These are phyloP conservation scores for Tulasnella sp. DNA, from an alignment of 768 basidiomycete species.

Conservation along the genomic window DNA sequence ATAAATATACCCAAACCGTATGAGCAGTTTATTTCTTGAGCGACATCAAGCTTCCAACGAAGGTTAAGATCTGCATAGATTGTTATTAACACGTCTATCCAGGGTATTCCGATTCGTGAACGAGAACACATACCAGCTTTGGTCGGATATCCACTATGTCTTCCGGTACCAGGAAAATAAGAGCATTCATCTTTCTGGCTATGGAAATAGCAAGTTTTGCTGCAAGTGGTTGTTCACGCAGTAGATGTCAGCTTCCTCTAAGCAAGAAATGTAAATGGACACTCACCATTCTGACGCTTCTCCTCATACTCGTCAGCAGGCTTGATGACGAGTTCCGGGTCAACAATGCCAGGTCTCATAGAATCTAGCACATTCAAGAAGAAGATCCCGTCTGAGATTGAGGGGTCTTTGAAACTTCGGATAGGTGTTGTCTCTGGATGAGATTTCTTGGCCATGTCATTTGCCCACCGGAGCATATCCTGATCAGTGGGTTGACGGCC, in stretches of 20 bases:
- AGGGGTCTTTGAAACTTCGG: constrained; percentile 89
- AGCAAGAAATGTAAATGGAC: no score
- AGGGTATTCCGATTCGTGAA: neutral
- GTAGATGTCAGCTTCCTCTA: neutral
- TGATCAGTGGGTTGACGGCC: constrained; percentile 81
- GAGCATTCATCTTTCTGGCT: constrained; percentile 91
- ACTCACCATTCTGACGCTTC: constrained; percentile 78
- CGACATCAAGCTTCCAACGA: constrained; percentile 82
- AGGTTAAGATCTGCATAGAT: constrained; percentile 84
- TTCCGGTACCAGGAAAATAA: constrained; percentile 95
- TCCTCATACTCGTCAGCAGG: constrained; percentile 68
- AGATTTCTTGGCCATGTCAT: constrained; percentile 56
- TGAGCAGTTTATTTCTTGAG: constrained; percentile 11
- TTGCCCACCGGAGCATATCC: constrained; percentile 95
- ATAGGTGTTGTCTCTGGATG: constrained; percentile 50
- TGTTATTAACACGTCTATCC: neutral
- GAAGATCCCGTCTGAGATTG: constrained; percentile 78
- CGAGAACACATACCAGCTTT: constrained; percentile 49
- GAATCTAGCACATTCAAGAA: constrained; percentile 86
- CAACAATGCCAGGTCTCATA: constrained; percentile 88
- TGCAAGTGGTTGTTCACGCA: constrained; percentile 23
- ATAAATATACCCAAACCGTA: no score
- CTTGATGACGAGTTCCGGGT: constrained; percentile 59
- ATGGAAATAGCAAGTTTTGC: constrained; percentile 97
- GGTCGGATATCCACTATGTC: constrained; percentile 92